phyloP scores from a whole-genome alignment of 148 eudicot species.

The Salicornia ramosissima region DNA sequence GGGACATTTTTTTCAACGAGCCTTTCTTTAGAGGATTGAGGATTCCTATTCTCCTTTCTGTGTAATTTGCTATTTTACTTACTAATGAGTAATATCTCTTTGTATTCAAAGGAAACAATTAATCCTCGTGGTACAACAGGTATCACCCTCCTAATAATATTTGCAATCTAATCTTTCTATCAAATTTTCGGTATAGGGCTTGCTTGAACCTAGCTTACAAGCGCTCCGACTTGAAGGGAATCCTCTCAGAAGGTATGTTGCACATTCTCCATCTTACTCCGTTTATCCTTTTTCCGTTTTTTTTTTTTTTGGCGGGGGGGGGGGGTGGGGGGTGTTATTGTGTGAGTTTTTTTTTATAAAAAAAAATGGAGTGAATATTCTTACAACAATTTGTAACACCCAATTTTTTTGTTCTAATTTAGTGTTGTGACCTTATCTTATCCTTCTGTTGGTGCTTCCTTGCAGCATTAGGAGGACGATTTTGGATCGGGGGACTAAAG shows the following conservation, averaged over 20 bases:
- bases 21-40: too few relatives aligned
- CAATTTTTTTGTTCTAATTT: too few relatives aligned
- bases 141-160: not conserved
- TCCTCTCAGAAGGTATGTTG: constrained; percentile 76
- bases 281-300: not conserved
- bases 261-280: constrained; percentile 9
- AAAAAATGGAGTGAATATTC: too few relatives aligned
- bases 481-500: constrained; percentile 91
- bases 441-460: constrained; percentile 10
- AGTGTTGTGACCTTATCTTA: not conserved
- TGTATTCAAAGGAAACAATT: not conserved
- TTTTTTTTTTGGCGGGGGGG: not conserved
- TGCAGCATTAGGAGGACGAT: constrained; percentile 91
- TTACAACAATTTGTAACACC: too few relatives aligned
- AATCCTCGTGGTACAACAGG: not conserved
- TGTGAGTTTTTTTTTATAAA: too few relatives aligned
- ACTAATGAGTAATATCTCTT: not conserved
- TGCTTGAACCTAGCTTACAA: constrained; percentile 86
- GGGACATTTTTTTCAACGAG: too few relatives aligned
- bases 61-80: not conserved
- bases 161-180: not conserved
- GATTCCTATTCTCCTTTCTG: not conserved
- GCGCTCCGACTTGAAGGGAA: constrained; percentile 89
- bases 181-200: constrained; percentile 56
- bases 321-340: too few relatives aligned